Evolutionary conservation across 1,284 basidiomycete species (phyloP).

Genomic region (Tilletia walkeri): DNA sequence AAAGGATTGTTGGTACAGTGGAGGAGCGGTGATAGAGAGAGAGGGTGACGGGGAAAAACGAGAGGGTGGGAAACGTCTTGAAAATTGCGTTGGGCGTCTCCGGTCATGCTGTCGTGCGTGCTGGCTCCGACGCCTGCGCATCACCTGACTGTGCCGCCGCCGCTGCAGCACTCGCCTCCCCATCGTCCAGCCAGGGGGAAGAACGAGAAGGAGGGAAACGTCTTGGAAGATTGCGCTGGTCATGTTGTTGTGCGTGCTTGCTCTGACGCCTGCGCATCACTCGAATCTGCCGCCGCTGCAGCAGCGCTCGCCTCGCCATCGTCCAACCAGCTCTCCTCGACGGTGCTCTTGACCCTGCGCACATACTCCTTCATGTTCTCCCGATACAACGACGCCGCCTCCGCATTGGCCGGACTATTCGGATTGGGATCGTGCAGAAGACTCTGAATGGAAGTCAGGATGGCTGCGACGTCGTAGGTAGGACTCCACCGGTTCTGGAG

Average conservation of each 20-base stretch:
- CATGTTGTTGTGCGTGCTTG: neutral
- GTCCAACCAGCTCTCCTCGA: constrained; percentile 55
- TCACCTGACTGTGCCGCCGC: too few species aligned
- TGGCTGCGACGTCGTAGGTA: constrained; percentile 97
- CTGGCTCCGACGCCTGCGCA: too few species aligned
- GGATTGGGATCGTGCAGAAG: constrained; percentile 96
- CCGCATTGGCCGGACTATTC: constrained; percentile 94
- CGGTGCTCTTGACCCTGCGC: constrained; percentile 73
- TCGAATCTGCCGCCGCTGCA: neutral
- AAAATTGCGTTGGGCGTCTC: too few species aligned
- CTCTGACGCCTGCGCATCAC: neutral
- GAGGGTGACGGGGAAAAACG: neutral
- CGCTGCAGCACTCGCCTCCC: too few species aligned
- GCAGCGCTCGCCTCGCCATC: constrained; percentile 30
- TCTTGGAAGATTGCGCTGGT: neutral
- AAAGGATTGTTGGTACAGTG: too few species aligned
- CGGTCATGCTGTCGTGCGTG: too few species aligned
- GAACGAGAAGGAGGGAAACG: neutral
- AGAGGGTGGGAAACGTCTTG: neutral
- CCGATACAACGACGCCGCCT: constrained; percentile 90
- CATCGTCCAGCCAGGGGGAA: neutral
- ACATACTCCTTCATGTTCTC: constrained; percentile 99
- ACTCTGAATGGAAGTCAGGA: constrained; percentile 91
- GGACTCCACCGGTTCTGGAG: constrained; percentile 97
- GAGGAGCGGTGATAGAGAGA: neutral